These are phyloP conservation scores for Xylariaceae sp. DNA, from an alignment of 2,329 filamentous ascomycete species.

Conservation along the genomic window DNA sequence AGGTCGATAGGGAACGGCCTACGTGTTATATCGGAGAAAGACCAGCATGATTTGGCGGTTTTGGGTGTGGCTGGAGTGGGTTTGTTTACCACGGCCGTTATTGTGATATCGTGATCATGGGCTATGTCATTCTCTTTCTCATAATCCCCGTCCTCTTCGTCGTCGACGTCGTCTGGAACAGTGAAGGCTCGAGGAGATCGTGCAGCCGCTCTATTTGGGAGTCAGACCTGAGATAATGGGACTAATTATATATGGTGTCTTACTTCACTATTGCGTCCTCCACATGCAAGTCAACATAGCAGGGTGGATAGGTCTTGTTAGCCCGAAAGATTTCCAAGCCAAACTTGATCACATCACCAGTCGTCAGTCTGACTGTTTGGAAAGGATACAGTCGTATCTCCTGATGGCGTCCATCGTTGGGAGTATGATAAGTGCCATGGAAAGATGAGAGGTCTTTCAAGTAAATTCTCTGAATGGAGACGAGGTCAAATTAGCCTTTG, in stretches of 20 bases:
- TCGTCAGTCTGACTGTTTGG: conserved; percentile 22
- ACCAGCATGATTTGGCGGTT: not conserved
- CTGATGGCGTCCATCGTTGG: conserved; percentile 18
- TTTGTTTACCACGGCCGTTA: not conserved
- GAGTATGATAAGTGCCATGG: conserved; percentile 48
- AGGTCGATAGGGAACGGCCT: conserved; percentile 21
- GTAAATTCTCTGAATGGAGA: conserved; percentile 36
- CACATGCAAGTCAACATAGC: conserved; percentile 33
- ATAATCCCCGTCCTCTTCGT: conserved; percentile 22
- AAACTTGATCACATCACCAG: conserved; percentile 37
- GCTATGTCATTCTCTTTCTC: conserved; percentile 14
- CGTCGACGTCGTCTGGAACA: conserved; percentile 40
- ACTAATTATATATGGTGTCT: not conserved
- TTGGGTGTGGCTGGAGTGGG: not conserved
- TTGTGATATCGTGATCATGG: too few relatives aligned
- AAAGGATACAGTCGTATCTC: conserved; percentile 23
- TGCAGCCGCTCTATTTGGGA: conserved; percentile 4
- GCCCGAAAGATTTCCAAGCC: conserved; percentile 38
- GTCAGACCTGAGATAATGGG: conserved; percentile 10
- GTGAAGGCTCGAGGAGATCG: conserved; percentile 34
- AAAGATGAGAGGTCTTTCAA: conserved; percentile 46
- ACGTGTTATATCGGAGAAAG: not conserved
- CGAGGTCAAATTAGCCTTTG: conserved; percentile 1
- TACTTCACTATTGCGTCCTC: conserved; percentile 22
- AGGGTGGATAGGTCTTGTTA: conserved; percentile 36